phyloP scores from a whole-genome alignment of 139 green algal species.

The Volvox reticuliferus region DNA sequence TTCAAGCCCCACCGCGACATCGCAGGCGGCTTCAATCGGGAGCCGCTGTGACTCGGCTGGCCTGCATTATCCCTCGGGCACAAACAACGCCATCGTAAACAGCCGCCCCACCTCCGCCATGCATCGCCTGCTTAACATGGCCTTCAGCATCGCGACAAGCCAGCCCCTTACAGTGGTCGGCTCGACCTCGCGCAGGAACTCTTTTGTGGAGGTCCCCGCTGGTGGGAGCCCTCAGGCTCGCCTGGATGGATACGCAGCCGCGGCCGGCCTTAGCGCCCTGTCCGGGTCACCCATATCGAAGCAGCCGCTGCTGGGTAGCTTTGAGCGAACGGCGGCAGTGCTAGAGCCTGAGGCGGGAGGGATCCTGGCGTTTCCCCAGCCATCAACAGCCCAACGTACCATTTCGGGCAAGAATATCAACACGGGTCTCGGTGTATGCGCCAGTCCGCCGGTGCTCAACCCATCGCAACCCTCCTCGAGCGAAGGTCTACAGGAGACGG shows the following conservation, averaged over 20 bases:
- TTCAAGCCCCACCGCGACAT: not conserved
- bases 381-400: too few relatives aligned
- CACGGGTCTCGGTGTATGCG: too few relatives aligned
- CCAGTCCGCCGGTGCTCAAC: too few relatives aligned
- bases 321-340: too few relatives aligned
- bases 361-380: too few relatives aligned
- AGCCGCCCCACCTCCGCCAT: conserved; percentile 1
- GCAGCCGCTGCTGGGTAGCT: too few relatives aligned
- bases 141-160: not conserved
- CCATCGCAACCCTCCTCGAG: not conserved
- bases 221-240: not conserved
- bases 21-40: not conserved
- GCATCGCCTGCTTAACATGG: conserved; percentile 10
- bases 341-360: too few relatives aligned
- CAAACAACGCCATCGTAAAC: not conserved
- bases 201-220: not conserved
- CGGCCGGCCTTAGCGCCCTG: too few relatives aligned
- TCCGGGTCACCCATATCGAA: too few relatives aligned
- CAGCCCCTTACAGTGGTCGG: not conserved
- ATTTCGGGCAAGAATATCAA: too few relatives aligned
- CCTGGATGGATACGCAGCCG: too few relatives aligned
- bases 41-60: not conserved
- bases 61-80: not conserved
- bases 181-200: not conserved
- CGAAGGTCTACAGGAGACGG: not conserved